phyloP scores from a whole-genome alignment of 1,139 yeast genomes.

The Zhuliangozyma parablackwelliae region DNA sequence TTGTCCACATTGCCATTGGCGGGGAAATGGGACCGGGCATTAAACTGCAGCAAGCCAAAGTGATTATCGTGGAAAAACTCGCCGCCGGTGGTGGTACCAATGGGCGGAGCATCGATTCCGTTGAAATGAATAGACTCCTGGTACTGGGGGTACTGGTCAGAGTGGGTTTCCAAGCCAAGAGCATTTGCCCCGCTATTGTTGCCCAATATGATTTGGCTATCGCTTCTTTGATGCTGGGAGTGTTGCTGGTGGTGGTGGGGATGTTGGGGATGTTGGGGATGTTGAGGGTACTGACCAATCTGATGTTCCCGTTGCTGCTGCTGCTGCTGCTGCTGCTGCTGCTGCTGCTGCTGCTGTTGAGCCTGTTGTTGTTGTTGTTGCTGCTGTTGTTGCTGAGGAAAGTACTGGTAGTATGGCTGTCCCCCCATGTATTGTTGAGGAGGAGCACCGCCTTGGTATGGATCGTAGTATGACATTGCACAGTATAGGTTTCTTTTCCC shows the following conservation, averaged over 20 bases:
- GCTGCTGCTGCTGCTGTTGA: background rate
- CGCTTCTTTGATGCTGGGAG: background rate
- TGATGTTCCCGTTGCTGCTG: slow-evolving; percentile 1
- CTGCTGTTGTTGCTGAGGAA: slow-evolving; percentile 16
- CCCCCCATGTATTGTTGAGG: slow-evolving; percentile 38
- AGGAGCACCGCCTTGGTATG: slow-evolving; percentile 36
- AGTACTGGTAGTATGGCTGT: slow-evolving; percentile 32
- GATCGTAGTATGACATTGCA: slow-evolving; percentile 42
- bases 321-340: slow-evolving; percentile 2
- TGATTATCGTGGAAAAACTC: slow-evolving; percentile 4
- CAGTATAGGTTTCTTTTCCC: too few relatives aligned
- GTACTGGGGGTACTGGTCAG: slow-evolving; percentile 16
- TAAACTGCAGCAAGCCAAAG: too few relatives aligned
- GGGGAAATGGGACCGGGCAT: background rate
- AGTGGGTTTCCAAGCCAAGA: background rate
- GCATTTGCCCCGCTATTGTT: too few relatives aligned
- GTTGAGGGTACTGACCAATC: background rate
- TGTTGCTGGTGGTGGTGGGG: slow-evolving; percentile 3
- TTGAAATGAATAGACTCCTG: slow-evolving; percentile 8
- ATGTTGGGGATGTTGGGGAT: background rate
- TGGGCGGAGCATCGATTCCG: slow-evolving; percentile 8
- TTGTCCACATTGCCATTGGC: background rate
- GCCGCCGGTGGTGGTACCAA: slow-evolving; percentile 7
- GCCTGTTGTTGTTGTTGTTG: slow-evolving; percentile 2
- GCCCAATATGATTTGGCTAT: background rate